A percentile compares a stretch with the other conserved stretches of the same genome.
phyloP scores from a whole-genome alignment of 345 rosid species.

The Carallia brachiata region DNA sequence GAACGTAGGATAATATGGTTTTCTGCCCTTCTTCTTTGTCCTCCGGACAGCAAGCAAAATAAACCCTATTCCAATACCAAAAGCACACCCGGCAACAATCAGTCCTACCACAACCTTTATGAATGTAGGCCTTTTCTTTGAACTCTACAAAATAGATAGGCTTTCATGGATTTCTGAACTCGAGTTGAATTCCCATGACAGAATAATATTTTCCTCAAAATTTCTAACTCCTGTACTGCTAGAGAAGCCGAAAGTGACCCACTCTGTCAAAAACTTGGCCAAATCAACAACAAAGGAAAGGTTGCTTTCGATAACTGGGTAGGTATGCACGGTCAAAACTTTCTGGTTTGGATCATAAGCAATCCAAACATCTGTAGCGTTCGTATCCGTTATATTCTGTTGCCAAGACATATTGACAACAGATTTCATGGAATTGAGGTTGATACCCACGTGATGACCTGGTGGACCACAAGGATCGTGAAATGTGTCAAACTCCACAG shows the following conservation, averaged over 20 bases:
- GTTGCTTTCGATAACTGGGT: neutral
- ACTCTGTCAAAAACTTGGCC: constrained; percentile 11
- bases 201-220: constrained; percentile 6
- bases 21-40: neutral
- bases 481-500: constrained; percentile 24
- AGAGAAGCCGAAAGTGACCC: constrained; percentile 24
- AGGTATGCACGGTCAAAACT: constrained; percentile 10
- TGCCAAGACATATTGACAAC: neutral
- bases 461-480: constrained; percentile 8
- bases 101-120: too few relatives aligned
- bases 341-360: constrained; percentile 21
- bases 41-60: too few relatives aligned
- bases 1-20: too few relatives aligned
- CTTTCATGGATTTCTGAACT: neutral
- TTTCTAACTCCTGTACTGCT: neutral
- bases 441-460: constrained; percentile 17
- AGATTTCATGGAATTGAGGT: constrained; percentile 23
- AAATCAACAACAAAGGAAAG: constrained; percentile 1
- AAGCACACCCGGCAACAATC: neutral
- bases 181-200: neutral
- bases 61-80: neutral
- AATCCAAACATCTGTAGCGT: constrained; percentile 23
- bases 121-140: too few relatives aligned
- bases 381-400: neutral
- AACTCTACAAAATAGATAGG: too few relatives aligned